Percentiles rank a stretch among this genome's conserved stretches.
Conservation (phyloP, 371 early-diverging fungal genomes). For the Saksenaea vasiformis region DNA sequence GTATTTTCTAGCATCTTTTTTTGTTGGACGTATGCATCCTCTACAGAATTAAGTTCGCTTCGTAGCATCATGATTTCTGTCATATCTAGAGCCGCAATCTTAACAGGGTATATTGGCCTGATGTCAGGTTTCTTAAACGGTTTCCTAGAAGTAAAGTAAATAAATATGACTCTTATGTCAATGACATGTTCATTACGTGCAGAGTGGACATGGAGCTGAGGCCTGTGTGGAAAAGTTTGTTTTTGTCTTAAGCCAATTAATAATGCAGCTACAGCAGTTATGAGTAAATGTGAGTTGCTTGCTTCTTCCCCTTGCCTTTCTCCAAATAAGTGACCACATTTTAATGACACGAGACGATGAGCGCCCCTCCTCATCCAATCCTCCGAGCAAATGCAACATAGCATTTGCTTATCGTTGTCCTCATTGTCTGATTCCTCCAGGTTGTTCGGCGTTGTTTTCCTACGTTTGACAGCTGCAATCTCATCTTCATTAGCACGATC, state of each 20-base stretch:
- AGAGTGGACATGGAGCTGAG: conserved; percentile 2
- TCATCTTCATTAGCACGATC: not conserved
- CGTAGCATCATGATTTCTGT: not conserved
- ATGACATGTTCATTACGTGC: conserved; percentile 1
- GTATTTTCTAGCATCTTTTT: not conserved
- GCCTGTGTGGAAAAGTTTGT: not conserved
- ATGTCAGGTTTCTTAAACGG: not conserved
- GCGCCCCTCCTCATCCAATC: conserved; percentile 5
- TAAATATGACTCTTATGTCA: not conserved
- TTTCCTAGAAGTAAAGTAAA: not conserved
- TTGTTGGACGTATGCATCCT: not conserved
- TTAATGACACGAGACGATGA: conserved; percentile 8
- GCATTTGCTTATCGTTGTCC: conserved; percentile 3
- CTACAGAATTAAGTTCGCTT: not conserved
- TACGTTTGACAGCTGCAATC: not conserved
- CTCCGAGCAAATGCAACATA: conserved; percentile 9
- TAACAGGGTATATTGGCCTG: not conserved
- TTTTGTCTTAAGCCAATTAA: conserved; percentile 4
- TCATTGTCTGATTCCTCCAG: not conserved
- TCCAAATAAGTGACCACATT: conserved; percentile 12
- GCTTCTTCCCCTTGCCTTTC: not conserved
- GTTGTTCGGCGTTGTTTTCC: not conserved
- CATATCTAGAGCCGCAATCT: conserved; percentile 3
- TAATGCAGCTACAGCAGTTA: not conserved
- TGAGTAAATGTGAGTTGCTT: not conserved